Evolutionary conservation across 2,329 filamentous ascomycete genomes (phyloP), one percentile per base, ranked within the genome.

Genomic region (Aspergillus sp.): DNA sequence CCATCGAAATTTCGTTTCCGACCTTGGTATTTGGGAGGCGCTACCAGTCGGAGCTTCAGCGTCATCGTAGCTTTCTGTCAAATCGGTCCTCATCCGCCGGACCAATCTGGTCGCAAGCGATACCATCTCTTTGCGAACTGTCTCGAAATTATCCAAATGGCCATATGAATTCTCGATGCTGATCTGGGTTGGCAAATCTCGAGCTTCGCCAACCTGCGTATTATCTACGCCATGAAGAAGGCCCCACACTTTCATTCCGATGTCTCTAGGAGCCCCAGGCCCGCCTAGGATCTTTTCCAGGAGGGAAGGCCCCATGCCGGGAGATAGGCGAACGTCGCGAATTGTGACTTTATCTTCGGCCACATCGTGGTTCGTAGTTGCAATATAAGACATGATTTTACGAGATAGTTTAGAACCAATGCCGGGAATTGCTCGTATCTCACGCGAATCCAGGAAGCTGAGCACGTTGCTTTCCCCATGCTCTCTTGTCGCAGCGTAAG

Each of bases 91-190:
- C 89, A 97, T 93, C 33, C 93, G 84, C 33, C 84, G 84, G 12
- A 97, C 73, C 9, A 98, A 79, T 63, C 89, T 91, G 12, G 78
- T 79, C 0, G 89, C 82, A 2, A 97, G 77, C 59, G 84, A 81
- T n/a, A 78, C 74, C 41, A 97, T 78, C 73, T 96, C 88, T 61
- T 84, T 84, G 43, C 79, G 76, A 31, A 96, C 85, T 58, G 87
- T 82, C 1, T 84, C 73, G 52, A 88, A 70, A 0, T 81, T 86
- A 64, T 89, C 84, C 1, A 96, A 78, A 0, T 87, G 85, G 23
- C 85, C 82, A 71, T 96, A 98, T 15, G 91, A 95, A 74, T 98
- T 93, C 70, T 98, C 93, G 62, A 98, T 95, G 72, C 91, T 95
- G 70, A 98, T 96, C 73, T 97, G 93, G 1, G 86, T 87, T 0